Evolutionary conservation across 805 yeast species (phyloP).

Genomic region (Brettanomyces naardenensis): DNA sequence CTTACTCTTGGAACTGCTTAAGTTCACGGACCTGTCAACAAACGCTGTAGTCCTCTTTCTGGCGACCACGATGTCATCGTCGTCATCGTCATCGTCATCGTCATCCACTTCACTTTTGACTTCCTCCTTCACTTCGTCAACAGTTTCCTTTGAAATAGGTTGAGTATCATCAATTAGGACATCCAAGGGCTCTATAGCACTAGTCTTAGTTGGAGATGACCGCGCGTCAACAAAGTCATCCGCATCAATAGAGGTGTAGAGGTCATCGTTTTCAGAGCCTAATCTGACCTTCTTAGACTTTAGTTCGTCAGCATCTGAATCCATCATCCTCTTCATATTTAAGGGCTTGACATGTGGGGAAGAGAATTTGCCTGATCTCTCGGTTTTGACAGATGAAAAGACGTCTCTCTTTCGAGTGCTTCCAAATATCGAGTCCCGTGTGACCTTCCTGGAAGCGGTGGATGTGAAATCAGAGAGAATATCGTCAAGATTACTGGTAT

Average conservation of each 20-base stretch:
- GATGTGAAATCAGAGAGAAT: slow-evolving; percentile 50
- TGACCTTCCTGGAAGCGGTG: slow-evolving; percentile 15
- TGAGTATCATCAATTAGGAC: not conserved
- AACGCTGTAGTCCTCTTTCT: slow-evolving; percentile 40
- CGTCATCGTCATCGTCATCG: slow-evolving; percentile 38
- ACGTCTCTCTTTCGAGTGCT: slow-evolving; percentile 16
- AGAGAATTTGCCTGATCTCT: slow-evolving; percentile 24
- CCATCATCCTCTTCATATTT: slow-evolving; percentile 12
- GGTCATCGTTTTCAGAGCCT: slow-evolving; percentile 17
- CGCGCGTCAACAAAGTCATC: slow-evolving; percentile 20
- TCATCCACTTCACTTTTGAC: slow-evolving; percentile 7
- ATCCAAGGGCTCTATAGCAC: not conserved
- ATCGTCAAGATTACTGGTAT: slow-evolving; percentile 52
- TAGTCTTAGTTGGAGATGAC: slow-evolving; percentile 24
- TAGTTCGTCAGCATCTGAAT: slow-evolving; percentile 13
- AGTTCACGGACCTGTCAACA: slow-evolving; percentile 33
- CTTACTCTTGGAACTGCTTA: slow-evolving; percentile 25
- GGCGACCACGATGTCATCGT: slow-evolving; percentile 50
- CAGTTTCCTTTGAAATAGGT: slow-evolving; percentile 1
- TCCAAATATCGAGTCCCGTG: slow-evolving; percentile 16
- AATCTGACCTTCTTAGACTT: slow-evolving; percentile 17
- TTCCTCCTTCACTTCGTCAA: slow-evolving; percentile 4
- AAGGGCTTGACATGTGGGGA: slow-evolving; percentile 20
- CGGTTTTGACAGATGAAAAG: slow-evolving; percentile 21
- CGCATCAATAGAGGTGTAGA: slow-evolving; percentile 15